Conservation (phyloP, 176 grass and related monocot genomes). For the maize (Zea mays) region Zm-B73-REFERENCE-NAM-5.0 NC_050101.1:14747501-14748000, state of each 20-base stretch:
- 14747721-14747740: conserved; percentile 26
- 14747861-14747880: conserved; percentile 21
- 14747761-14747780: conserved; percentile 30
- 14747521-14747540: conserved; percentile 51
- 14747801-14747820: conserved; percentile 44
- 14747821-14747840: conserved; percentile 44
- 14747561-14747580: conserved; percentile 23
- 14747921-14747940: conserved; percentile 1
- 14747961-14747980: conserved; percentile 26
- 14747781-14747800: conserved; percentile 21
- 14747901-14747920: conserved; percentile 33
- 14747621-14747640: conserved; percentile 16
- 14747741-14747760: conserved; percentile 37
- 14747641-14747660: conserved; percentile 4
- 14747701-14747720: conserved; percentile 42
- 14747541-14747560: conserved; percentile 25
- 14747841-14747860: conserved; percentile 38
- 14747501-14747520: conserved; percentile 54
- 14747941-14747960: conserved; percentile 39
- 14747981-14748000: conserved; percentile 33
- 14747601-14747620: conserved; percentile 18
- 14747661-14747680: conserved; percentile 34
- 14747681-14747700: conserved; percentile 43
- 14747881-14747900: conserved; percentile 24
- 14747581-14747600: conserved; percentile 18